These are phyloP conservation scores for Lotus japonicus DNA, from an alignment of 306 rosid species.

Conservation along the genomic window DNA sequence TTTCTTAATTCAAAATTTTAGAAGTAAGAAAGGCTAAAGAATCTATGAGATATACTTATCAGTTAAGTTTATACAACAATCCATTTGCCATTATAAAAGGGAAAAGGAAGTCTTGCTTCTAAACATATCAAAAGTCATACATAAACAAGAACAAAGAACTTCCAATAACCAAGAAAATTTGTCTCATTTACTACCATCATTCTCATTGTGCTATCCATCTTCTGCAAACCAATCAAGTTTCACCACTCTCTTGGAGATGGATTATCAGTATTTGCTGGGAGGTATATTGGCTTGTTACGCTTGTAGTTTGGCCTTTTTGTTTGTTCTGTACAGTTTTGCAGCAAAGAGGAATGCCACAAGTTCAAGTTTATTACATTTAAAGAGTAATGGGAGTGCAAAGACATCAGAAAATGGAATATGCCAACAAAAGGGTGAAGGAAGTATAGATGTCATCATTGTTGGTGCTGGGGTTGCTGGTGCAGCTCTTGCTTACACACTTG, in stretches of 20 bases:
- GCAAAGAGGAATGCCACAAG: slow-evolving; percentile 28
- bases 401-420: slow-evolving; percentile 22
- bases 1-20: not conserved
- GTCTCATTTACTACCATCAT: not conserved
- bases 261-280: slow-evolving; percentile 30
- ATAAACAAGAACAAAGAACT: not conserved
- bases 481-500: slow-evolving; percentile 45
- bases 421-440: slow-evolving; percentile 13
- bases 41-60: not conserved
- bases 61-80: slow-evolving; percentile 7
- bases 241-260: slow-evolving; percentile 32
- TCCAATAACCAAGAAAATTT: not conserved
- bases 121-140: not conserved
- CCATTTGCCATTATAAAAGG: slow-evolving; percentile 6
- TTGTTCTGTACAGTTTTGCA: slow-evolving; percentile 26
- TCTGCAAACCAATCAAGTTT: not conserved
- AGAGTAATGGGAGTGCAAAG: slow-evolving; percentile 15
- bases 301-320: slow-evolving; percentile 28
- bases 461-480: slow-evolving; percentile 55
- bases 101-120: not conserved
- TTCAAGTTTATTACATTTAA: slow-evolving; percentile 27
- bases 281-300: slow-evolving; percentile 42
- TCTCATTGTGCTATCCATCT: not conserved
- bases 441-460: slow-evolving; percentile 30
- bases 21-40: no score